Base-by-base conservation (phyloP, 2,329 filamentous ascomycete genomes). In the Colletotrichum caudatum region DNA sequence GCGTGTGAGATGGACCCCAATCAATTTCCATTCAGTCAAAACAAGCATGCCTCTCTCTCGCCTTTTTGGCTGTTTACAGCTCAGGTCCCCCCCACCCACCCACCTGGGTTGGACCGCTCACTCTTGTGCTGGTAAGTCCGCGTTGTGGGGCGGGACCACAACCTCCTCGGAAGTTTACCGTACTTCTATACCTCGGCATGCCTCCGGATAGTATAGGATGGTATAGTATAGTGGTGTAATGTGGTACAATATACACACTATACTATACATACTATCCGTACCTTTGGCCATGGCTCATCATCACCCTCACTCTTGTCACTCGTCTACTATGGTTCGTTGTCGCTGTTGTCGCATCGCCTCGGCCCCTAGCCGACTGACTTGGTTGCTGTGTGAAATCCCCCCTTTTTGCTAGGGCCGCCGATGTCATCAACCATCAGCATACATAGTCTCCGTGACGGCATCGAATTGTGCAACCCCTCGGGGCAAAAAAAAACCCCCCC, bases 91-190 rank as follows among this genome's bases (percentile, higher is more conserved):
- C 11, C 41, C 2, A n/a, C 41, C 41, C 41, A 6, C 4, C 41
- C 26, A 14, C 26, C 9, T 35, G 35, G 35, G 9, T 9, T 35
- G 7, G 37, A 16, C 39, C 20, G 18, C 57, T 41, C 26, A 3
- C 26, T 29, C 3, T 2, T 29, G 26, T 29, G 26, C 3, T 29
- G 3, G 26, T 44, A 33, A 44, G 20, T 61, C 58, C 41, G 58
- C 41, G 37, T 46, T 23, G 56, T 41, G 37, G 18, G 14, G 7
- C 39, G 37, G 18, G 14, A 18, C 39, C 37, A 14, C 11, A 39
- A 18, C 18, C 44, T 29, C 41, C n/a, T 50, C 29, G 58, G 58
- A 18, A 20, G 35, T 35, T 50, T 61, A 23, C 58, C 58, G 58
- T 37, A 16, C 29, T 50, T n/a, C 20, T 37, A 50, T 37, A 61